These are phyloP conservation scores for Geranium brycei DNA, from an alignment of 345 rosid species.

Conservation along the genomic window DNA sequence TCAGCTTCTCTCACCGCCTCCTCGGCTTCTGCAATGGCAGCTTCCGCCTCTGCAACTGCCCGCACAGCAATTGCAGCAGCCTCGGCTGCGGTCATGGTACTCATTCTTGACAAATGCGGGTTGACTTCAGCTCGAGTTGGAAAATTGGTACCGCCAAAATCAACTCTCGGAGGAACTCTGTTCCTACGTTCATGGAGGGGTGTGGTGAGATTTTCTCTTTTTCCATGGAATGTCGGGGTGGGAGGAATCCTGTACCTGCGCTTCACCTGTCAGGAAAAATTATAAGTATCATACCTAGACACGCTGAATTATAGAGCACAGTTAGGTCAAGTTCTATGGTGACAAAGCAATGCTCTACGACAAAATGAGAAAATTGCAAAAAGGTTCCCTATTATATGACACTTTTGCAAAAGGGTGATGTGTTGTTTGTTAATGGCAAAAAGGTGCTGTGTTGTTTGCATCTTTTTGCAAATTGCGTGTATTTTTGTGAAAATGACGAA, in stretches of 20 bases:
- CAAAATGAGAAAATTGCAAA: too few species aligned
- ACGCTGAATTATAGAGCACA: too few species aligned
- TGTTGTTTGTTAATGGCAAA: too few species aligned
- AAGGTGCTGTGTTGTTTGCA: too few species aligned
- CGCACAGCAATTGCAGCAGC: slow-evolving; percentile 79
- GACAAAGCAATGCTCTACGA: too few species aligned
- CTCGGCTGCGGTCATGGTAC: slow-evolving; percentile 68
- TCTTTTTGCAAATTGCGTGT: too few species aligned
- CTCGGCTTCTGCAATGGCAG: slow-evolving; percentile 82
- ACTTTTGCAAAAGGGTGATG: too few species aligned
- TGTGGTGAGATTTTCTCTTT: slow-evolving; percentile 31
- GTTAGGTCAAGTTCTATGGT: too few species aligned
- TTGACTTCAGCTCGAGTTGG: slow-evolving; percentile 64
- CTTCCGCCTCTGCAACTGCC: slow-evolving; percentile 92
- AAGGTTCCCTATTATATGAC: too few species aligned
- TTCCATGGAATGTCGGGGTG: slow-evolving; percentile 32
- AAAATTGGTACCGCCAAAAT: slow-evolving; percentile 35
- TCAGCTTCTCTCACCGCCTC: slow-evolving; percentile 95
- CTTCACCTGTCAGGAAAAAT: slow-evolving; percentile 46
- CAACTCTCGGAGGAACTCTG: slow-evolving; percentile 35
- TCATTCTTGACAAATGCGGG: slow-evolving; percentile 66
- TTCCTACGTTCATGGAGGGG: slow-evolving; percentile 31
- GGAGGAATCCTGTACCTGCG: slow-evolving; percentile 76
- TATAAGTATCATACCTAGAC: background rate
- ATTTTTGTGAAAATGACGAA: too few species aligned